Evolutionary conservation across 257 asterid genomes (phyloP).

Genomic region (Solanum piurae): DNA sequence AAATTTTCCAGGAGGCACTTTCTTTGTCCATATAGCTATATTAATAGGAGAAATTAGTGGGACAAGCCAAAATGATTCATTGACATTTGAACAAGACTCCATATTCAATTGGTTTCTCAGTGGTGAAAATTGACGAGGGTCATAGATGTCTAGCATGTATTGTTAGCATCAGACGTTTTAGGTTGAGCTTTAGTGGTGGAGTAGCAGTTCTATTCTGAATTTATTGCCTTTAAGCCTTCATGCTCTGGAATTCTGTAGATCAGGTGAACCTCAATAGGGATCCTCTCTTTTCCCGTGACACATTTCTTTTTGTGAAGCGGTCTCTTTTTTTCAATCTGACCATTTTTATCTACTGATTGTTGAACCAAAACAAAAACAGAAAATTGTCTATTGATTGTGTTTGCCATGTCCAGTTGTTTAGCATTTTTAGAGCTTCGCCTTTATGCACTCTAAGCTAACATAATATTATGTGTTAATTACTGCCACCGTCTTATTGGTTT

Average conservation of each 20-base stretch:
- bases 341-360: background rate
- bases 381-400: background rate
- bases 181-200: background rate
- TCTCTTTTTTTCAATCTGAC: background rate
- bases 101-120: background rate
- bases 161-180: background rate
- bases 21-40: background rate
- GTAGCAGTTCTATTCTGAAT: background rate
- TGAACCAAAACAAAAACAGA: background rate
- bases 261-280: background rate
- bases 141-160: background rate
- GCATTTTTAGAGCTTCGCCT: background rate
- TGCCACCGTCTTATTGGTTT: background rate
- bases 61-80: background rate
- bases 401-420: background rate
- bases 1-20: background rate
- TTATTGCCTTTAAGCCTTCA: background rate
- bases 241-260: background rate
- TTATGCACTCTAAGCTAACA: background rate
- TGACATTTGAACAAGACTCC: background rate
- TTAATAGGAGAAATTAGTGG: background rate
- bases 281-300: background rate
- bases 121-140: background rate
- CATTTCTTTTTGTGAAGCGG: background rate
- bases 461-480: background rate